Conservation (phyloP, 2,329 filamentous ascomycete genomes). For the Calonectria crousiana region DNA sequence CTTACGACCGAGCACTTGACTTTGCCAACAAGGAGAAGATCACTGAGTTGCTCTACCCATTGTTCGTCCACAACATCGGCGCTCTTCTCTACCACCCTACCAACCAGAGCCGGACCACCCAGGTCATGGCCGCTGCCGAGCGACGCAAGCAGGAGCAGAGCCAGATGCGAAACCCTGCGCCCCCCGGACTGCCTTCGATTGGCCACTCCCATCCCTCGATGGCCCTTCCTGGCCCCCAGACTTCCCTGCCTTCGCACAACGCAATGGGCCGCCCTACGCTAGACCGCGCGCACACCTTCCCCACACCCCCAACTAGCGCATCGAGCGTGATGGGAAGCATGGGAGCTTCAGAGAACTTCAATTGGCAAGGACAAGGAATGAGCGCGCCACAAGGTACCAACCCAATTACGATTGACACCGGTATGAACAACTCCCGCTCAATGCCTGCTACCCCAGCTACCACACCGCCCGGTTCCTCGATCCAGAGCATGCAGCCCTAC, state of each 20-base stretch:
- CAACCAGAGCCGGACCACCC: conserved; percentile 84
- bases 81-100: conserved; percentile 93
- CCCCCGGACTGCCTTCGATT: conserved; percentile 72
- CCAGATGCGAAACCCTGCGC: conserved; percentile 72
- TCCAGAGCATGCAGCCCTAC: conserved; percentile 86
- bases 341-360: conserved; percentile 81
- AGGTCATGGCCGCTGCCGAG: conserved; percentile 88
- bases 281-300: conserved; percentile 92
- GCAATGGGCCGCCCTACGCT: conserved; percentile 80
- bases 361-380: conserved; percentile 78
- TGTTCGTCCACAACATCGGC: conserved; percentile 98
- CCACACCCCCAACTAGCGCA: conserved; percentile 93
- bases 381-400: conserved; percentile 72
- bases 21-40: conserved; percentile 99
- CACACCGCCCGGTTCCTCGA: conserved; percentile 82
- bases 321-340: conserved; percentile 84
- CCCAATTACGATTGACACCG: conserved; percentile 83
- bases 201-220: conserved; percentile 72
- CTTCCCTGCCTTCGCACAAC: conserved; percentile 74
- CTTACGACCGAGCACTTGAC: conserved; percentile 95
- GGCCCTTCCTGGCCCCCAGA: conserved; percentile 72
- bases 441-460: conserved; percentile 93
- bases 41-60: conserved; percentile 91
- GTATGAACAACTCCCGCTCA: conserved; percentile 82
- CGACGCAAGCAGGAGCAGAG: conserved; percentile 79